Evolutionary conservation across 2,329 filamentous ascomycete genomes (phyloP).

Genomic region (Tolypocladium guangdongense): DNA sequence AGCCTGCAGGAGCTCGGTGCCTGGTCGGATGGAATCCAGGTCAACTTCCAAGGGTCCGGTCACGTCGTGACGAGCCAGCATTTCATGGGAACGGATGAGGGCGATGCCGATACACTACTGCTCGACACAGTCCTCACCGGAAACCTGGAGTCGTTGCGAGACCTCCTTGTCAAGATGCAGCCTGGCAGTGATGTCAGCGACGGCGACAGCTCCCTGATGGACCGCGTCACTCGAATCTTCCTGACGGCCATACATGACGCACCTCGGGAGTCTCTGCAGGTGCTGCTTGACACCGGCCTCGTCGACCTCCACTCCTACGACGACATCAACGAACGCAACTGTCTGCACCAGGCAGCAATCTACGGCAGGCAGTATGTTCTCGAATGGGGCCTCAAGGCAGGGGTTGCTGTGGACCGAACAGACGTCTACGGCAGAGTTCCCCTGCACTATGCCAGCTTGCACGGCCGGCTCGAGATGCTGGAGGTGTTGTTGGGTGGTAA

Average conservation of each 20-base stretch:
- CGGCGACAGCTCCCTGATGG: slow-evolving; percentile 45
- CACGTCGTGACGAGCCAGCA: slow-evolving; percentile 57
- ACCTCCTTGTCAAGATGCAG: slow-evolving; percentile 67
- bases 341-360: slow-evolving; percentile 91
- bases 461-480: slow-evolving; percentile 78
- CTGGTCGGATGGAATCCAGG: slow-evolving; percentile 93
- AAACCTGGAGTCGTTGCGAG: slow-evolving; percentile 65
- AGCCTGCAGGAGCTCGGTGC: slow-evolving; percentile 88
- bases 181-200: slow-evolving; percentile 43
- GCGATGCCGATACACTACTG: slow-evolving; percentile 79
- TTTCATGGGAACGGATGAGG: slow-evolving; percentile 67
- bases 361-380: slow-evolving; percentile 77
- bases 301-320: slow-evolving; percentile 92
- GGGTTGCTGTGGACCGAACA: slow-evolving; percentile 66
- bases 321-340: slow-evolving; percentile 95
- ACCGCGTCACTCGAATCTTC: slow-evolving; percentile 82
- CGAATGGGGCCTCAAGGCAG: slow-evolving; percentile 59
- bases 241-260: slow-evolving; percentile 82
- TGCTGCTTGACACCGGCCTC: slow-evolving; percentile 68
- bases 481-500: slow-evolving; percentile 57
- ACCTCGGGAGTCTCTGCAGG: slow-evolving; percentile 61
- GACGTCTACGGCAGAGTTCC: slow-evolving; percentile 94
- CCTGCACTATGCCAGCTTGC: slow-evolving; percentile 92
- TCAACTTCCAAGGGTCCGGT: slow-evolving; percentile 61
- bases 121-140: slow-evolving; percentile 78